Evolutionary conservation across 805 yeast genomes (phyloP), one percentile per base, ranked within the genome.

Genomic region (Candida suzukii): DNA sequence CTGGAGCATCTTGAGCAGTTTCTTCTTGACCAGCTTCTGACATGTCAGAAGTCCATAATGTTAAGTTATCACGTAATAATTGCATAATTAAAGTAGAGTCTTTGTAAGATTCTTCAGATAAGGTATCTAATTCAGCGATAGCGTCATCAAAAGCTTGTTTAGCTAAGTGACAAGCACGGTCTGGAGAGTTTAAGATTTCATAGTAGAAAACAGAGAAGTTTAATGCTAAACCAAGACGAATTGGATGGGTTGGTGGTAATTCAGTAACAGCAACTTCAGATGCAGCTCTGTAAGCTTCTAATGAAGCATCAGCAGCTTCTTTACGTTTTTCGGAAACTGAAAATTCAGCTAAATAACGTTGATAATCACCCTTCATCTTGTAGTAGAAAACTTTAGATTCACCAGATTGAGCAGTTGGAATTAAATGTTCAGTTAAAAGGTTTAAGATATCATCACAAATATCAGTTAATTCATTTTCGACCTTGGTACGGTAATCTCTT

Each of bases 341-440:
- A 62, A 91, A 93, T 74, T 91, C 99, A 49, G 97, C 97, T 71
- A 91, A 78, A 70, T 91, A 91, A 76, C 99, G 95, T 76, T 90
- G 95, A 76, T 91, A 91, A 69, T 91, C 99, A 76, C 98, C 99
- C 75, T 91, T 91, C 98, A 91, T 91, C 79, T 91, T 91, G 74
- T 87, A 88, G 78, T 91, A 91, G 70, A 91, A 91, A 43, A 91
- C 98, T 76, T 91, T 88, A 39, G 96, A 88, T 72, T 93, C 99
- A 60, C 97, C 97, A 52, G 95, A 80, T 64, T 83, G 87, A 49
- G 98, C 97, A 49, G 91, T 75, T 53, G 96, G 90, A 59, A 91
- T 88, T 67, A 91, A 81, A 67, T 88, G 95, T 58, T 85, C 76
- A 52, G 88, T 81, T 63, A 93, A 78, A 48, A 91, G 96, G 33